Conservation (phyloP, 1,284 basidiomycete species). For the Ganoderma resinaceum region DNA sequence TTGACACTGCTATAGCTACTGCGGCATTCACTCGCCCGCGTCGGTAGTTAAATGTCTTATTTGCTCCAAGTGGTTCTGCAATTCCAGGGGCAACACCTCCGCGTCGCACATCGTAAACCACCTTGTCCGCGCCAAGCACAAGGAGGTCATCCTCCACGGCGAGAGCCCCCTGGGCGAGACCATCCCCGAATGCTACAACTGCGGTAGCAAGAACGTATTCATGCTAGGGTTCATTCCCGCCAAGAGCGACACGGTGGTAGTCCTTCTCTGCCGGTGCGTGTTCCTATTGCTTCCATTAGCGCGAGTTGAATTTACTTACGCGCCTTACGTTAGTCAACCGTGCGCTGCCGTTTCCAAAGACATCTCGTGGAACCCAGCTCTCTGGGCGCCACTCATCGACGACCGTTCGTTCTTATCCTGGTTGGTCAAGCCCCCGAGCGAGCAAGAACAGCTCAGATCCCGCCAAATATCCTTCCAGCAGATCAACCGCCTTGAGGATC, state of each 20-base stretch:
- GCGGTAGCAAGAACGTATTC: constrained; percentile 99
- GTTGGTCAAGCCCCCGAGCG: constrained; percentile 97
- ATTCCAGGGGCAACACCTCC: constrained; percentile 97
- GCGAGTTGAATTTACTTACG: background rate
- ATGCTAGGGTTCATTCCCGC: constrained; percentile 99
- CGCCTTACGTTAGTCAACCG: constrained; percentile 74
- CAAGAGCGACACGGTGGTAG: constrained; percentile 98
- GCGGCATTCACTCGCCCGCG: constrained; percentile 97
- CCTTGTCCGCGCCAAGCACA: constrained; percentile 98
- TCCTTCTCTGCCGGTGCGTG: constrained; percentile 92
- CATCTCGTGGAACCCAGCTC: constrained; percentile 97
- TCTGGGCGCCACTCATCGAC: constrained; percentile 99
- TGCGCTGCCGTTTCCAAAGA: constrained; percentile 98
- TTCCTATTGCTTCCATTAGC: constrained; percentile 1
- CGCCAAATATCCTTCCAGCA: constrained; percentile 96
- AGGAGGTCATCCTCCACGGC: constrained; percentile 96
- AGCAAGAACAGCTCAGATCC: constrained; percentile 94
- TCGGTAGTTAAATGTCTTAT: constrained; percentile 97
- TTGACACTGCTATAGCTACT: constrained; percentile 72
- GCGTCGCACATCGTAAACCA: constrained; percentile 99
- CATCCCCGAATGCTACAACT: constrained; percentile 98
- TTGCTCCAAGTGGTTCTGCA: constrained; percentile 99
- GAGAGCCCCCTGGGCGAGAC: constrained; percentile 97
- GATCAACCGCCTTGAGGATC: constrained; percentile 96
- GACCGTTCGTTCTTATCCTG: constrained; percentile 98